phyloP scores from a whole-genome alignment of 495 filamentous ascomycete genomes.

The Rostrohypoxylon terebratum region DNA sequence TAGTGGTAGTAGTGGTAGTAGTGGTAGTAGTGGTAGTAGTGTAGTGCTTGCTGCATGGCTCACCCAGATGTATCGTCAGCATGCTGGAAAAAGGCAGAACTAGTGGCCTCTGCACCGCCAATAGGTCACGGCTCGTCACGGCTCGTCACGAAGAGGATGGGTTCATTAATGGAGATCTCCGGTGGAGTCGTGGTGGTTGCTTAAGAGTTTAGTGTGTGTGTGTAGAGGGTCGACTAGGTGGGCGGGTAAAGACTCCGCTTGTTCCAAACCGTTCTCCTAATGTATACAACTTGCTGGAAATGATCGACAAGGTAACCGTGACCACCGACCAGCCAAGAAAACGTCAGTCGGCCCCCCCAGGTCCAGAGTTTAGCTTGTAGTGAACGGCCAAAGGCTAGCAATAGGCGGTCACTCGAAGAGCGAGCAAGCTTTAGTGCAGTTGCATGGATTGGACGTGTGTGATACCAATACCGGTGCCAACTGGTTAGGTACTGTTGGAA shows the following conservation, averaged over 20 bases:
- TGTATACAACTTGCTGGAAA: slow-evolving; percentile 35
- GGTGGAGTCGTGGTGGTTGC: slow-evolving; percentile 44
- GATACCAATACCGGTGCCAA: slow-evolving; percentile 40
- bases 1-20: background rate
- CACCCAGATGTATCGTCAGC: slow-evolving; percentile 26
- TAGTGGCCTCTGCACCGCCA: slow-evolving; percentile 31
- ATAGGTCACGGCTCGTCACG: slow-evolving; percentile 45
- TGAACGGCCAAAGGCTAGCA: slow-evolving; percentile 33
- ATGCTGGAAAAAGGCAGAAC: slow-evolving; percentile 23
- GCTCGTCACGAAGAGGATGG: slow-evolving; percentile 44
- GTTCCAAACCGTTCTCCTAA: slow-evolving; percentile 42
- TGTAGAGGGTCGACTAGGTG: slow-evolving; percentile 42
- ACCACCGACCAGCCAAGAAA: slow-evolving; percentile 43
- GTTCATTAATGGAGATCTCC: slow-evolving; percentile 44
- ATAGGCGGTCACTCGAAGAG: slow-evolving; percentile 37
- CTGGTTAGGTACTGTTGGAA: slow-evolving; percentile 43
- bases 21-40: too few relatives aligned
- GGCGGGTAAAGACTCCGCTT: slow-evolving; percentile 48
- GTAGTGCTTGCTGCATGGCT: slow-evolving; percentile 21
- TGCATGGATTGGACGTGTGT: slow-evolving; percentile 33
- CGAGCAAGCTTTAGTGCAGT: slow-evolving; percentile 21
- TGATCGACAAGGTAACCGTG: slow-evolving; percentile 40
- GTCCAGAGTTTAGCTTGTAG: slow-evolving; percentile 23
- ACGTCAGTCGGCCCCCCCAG: slow-evolving; percentile 44
- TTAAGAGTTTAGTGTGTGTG: slow-evolving; percentile 33